phyloP scores from a whole-genome alignment of 495 filamentous ascomycete genomes.

The Trichoderma virens region DNA sequence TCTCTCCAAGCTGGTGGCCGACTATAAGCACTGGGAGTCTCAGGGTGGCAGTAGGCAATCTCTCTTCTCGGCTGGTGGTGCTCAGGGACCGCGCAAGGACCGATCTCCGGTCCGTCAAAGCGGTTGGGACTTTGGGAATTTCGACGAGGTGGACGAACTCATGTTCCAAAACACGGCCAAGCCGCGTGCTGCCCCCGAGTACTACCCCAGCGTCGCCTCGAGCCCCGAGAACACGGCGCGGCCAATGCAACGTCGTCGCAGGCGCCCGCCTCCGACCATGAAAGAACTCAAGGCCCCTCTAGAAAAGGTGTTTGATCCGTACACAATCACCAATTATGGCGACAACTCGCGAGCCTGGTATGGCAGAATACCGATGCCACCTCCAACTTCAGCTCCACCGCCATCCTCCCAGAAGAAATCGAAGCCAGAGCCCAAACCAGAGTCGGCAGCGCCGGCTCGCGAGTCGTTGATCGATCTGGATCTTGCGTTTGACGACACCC shows the following conservation, averaged over 20 bases:
- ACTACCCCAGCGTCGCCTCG: constrained; percentile 42
- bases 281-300: constrained; percentile 40
- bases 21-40: constrained; percentile 80
- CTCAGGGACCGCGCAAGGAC: constrained; percentile 46
- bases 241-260: constrained; percentile 31
- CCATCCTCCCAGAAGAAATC: constrained; percentile 44
- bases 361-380: constrained; percentile 26
- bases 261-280: constrained; percentile 44
- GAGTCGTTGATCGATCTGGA: constrained; percentile 55
- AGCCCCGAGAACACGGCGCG: constrained; percentile 31
- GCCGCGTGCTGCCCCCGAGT: constrained; percentile 42
- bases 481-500: constrained; percentile 34
- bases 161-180: constrained; percentile 37
- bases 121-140: constrained; percentile 91
- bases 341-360: constrained; percentile 47
- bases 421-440: constrained; percentile 16
- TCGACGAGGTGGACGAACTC: constrained; percentile 68
- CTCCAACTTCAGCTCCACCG: constrained; percentile 43
- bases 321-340: constrained; percentile 47
- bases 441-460: constrained; percentile 33
- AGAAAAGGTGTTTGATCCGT: constrained; percentile 50
- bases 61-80: constrained; percentile 69
- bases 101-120: constrained; percentile 43
- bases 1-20: constrained; percentile 67
- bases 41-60: constrained; percentile 77